phyloP scores from a whole-genome alignment of 805 yeast species.

The Yarrowia sp. region DNA sequence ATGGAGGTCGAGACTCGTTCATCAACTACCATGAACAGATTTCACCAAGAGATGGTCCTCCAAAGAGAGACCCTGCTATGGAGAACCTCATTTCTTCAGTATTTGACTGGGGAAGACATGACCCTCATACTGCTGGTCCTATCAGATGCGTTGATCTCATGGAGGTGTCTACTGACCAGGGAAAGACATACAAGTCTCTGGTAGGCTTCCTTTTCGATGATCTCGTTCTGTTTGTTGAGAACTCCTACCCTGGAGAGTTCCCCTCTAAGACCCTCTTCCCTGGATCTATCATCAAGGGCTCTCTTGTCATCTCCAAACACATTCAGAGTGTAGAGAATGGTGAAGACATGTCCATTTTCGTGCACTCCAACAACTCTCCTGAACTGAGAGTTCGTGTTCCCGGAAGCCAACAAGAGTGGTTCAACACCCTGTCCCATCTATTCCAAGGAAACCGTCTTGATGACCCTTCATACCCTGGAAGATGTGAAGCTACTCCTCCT shows the following conservation, averaged over 20 bases:
- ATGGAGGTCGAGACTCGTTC: conserved; percentile 11
- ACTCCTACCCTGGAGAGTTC: background rate
- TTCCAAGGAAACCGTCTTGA: background rate
- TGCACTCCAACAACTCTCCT: background rate
- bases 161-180: conserved; percentile 7
- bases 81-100: background rate
- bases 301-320: conserved; percentile 7
- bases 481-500: background rate
- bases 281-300: conserved; percentile 11
- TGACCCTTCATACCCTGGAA: background rate
- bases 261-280: conserved; percentile 6
- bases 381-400: background rate
- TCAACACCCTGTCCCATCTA: background rate
- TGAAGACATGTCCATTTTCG: background rate
- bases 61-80: background rate
- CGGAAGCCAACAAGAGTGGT: conserved; percentile 5
- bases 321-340: background rate
- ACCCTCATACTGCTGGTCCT: background rate
- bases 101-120: background rate
- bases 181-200: background rate
- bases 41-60: background rate
- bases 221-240: conserved; percentile 9
- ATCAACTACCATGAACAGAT: background rate
- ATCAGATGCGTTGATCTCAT: background rate
- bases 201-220: conserved; percentile 12